Evolutionary conservation across 441 rosid genomes (phyloP), one percentile per base, ranked within the genome.

Genomic region (Bocquillonia castaneifolia): DNA sequence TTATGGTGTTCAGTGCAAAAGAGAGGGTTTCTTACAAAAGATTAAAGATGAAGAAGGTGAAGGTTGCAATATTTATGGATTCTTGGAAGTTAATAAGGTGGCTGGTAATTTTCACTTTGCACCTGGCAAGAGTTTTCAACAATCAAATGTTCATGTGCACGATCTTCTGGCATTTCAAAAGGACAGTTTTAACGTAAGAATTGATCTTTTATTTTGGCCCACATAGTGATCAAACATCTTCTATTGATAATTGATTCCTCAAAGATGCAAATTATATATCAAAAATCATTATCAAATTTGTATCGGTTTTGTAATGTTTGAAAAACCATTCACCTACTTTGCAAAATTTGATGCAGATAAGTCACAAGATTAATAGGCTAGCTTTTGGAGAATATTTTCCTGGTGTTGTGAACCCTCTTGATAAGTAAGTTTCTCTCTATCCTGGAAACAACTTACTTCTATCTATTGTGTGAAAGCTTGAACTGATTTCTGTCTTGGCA

Each of bases 81-180:
- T 88, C 78, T 79, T 93, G 76, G 97, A 89, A 79, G 96, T 91
- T 62, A 93, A 91, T 68, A 93, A 91, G 79, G 97, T 93, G 56
- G 99, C 99, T 23, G 99, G 97, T 29, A 91, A 93, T 77, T 93
- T 91, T 74, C 96, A 93, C 77, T 93, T 93, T 84, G 96, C 99
- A 66, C 97, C 97, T 68, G 99, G 97, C 70, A 91, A 93, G 82
- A 93, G 97, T 85, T 89, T 93, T 82, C 96, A 89, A 72, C 97
- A 91, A 74, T 81, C 93, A 39, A 85, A 85, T 14, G 90, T 88
- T 75, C 96, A 89, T 75, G 90, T 91, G 47, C 97, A 93, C 55
- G 99, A 91, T 81, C 81, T 93, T 69, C 85, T 88, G 75, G 83
- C 93, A 36, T 89, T 91, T 79, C 96, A 91, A 58, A 87, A 84